Evolutionary conservation across 192 early-diverging fungal species (phyloP).

Genomic region (Umbelopsis ramanniana): DNA sequence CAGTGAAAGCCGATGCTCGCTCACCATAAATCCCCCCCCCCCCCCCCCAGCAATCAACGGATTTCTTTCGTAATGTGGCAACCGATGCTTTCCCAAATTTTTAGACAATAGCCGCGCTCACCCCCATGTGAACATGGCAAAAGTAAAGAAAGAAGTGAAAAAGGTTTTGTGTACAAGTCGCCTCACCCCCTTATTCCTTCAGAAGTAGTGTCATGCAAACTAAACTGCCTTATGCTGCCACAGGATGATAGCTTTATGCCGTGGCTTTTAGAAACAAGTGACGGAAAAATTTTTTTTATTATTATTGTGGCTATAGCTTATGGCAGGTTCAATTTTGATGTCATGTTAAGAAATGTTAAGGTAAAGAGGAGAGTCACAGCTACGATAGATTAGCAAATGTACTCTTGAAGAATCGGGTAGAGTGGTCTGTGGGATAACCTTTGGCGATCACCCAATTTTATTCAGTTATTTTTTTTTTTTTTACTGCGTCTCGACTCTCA

Average conservation of each 20-base stretch:
- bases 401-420: background rate
- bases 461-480: background rate
- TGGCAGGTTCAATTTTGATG: too few species aligned
- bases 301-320: too few species aligned
- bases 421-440: constrained; percentile 13
- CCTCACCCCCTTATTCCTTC: constrained; percentile 10
- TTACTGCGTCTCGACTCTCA: background rate
- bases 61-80: background rate
- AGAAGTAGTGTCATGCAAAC: constrained; percentile 3
- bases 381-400: too few species aligned
- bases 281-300: too few species aligned
- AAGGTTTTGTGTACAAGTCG: background rate
- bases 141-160: too few species aligned
- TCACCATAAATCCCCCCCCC: background rate
- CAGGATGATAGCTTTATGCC: background rate
- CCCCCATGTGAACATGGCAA: constrained; percentile 1
- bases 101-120: background rate
- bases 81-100: background rate
- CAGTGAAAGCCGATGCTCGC: background rate
- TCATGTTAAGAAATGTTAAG: too few species aligned
- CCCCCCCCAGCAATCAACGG: too few species aligned
- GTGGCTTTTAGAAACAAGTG: background rate
- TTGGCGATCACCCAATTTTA: constrained; percentile 9
- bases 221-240: constrained; percentile 4
- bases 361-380: too few species aligned